Percentiles rank a stretch among this genome's conserved stretches.
These are phyloP conservation scores for Cyberlindnera sargentensis DNA, from an alignment of 805 yeast species.

Conservation along the genomic window DNA sequence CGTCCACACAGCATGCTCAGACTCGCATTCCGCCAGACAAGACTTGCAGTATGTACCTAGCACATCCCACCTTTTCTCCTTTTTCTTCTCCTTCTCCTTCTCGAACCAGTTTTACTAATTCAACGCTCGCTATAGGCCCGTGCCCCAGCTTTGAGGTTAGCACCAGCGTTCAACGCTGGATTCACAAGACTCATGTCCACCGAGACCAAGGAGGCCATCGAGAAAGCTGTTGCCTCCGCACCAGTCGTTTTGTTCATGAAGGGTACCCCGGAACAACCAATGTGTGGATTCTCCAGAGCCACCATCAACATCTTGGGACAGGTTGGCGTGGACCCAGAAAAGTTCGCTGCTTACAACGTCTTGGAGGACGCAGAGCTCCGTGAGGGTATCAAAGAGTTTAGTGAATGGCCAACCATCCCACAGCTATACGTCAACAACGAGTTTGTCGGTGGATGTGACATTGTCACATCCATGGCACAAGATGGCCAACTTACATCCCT, in stretches of 20 bases:
- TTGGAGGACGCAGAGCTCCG: slow-evolving; percentile 91
- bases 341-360: slow-evolving; percentile 96
- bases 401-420: slow-evolving; percentile 98
- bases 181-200: slow-evolving; percentile 51
- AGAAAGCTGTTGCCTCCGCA: slow-evolving; percentile 77
- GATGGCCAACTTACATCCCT: slow-evolving; percentile 85
- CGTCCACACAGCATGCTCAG: slow-evolving; percentile 3
- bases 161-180: slow-evolving; percentile 9
- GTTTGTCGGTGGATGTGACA: slow-evolving; percentile 97
- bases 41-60: neutral
- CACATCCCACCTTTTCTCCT: too few relatives aligned
- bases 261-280: slow-evolving; percentile 97
- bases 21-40: slow-evolving; percentile 1
- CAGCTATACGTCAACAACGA: slow-evolving; percentile 88
- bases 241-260: slow-evolving; percentile 97
- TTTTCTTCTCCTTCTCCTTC: neutral
- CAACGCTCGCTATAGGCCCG: slow-evolving; percentile 3
- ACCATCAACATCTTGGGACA: slow-evolving; percentile 90
- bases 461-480: slow-evolving; percentile 84
- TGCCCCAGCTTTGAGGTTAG: neutral
- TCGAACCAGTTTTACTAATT: slow-evolving; percentile 1
- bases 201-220: slow-evolving; percentile 79
- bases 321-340: slow-evolving; percentile 93
- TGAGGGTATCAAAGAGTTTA: slow-evolving; percentile 90
- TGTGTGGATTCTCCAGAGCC: slow-evolving; percentile 95